These are phyloP conservation scores for Aspergillus sp. DNA, from an alignment of 2,329 filamentous ascomycete genomes.

Conservation along the genomic window DNA sequence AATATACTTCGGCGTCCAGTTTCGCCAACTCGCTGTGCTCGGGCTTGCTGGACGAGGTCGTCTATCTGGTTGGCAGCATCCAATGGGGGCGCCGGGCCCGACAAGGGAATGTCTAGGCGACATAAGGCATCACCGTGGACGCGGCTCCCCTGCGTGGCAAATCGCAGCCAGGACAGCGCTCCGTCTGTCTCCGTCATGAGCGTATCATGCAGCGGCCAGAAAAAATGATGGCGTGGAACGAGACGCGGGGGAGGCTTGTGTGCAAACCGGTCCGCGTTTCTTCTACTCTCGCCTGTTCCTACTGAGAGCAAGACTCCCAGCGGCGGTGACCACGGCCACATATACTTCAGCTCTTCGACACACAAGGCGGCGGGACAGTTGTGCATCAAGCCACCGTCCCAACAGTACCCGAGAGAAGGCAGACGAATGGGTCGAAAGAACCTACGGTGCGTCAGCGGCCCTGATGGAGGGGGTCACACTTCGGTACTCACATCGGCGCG, in stretches of 20 bases:
- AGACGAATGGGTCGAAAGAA: constrained; percentile 1
- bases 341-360: not conserved
- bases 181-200: constrained; percentile 1
- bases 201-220: not conserved
- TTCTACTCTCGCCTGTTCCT: not conserved
- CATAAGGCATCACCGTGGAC: not conserved
- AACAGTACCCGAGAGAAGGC: constrained; percentile 1
- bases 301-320: not conserved
- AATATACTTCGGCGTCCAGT: not conserved
- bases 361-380: not conserved
- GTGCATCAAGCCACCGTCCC: constrained; percentile 2
- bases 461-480: not conserved
- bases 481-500: not conserved
- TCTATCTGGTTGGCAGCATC: not conserved
- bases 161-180: not conserved
- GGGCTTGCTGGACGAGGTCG: constrained; percentile 1
- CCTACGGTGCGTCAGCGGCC: not conserved
- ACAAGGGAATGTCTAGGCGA: not conserved
- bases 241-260: not conserved
- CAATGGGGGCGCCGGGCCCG: not conserved
- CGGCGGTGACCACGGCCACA: constrained; percentile 3
- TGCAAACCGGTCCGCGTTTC: not conserved
- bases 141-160: not conserved
- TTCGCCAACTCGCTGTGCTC: not conserved
- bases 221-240: not conserved